These are phyloP conservation scores for Fibroporia radiculosa DNA, from an alignment of 768 basidiomycete genomes.

Conservation along the genomic window DNA sequence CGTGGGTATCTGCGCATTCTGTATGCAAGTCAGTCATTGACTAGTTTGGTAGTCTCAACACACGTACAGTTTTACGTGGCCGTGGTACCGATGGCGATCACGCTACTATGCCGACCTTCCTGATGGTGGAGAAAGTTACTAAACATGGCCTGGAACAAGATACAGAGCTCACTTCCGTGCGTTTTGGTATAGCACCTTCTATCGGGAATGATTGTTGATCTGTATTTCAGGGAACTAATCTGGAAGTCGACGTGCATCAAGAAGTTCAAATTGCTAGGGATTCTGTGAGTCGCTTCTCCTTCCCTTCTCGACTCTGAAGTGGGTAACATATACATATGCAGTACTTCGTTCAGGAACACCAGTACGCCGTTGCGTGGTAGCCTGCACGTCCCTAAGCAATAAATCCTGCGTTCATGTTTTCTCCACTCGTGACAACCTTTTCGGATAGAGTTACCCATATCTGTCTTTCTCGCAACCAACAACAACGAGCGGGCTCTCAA, in stretches of 20 bases:
- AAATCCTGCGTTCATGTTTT: too few species aligned
- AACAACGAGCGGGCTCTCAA: too few species aligned
- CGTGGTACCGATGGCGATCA: slow-evolving; percentile 42
- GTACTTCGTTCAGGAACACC: too few species aligned
- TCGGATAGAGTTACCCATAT: too few species aligned
- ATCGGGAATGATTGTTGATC: neutral
- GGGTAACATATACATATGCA: too few species aligned
- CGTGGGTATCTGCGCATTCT: slow-evolving; percentile 30
- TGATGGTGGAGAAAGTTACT: slow-evolving; percentile 21
- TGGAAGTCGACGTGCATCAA: slow-evolving; percentile 2
- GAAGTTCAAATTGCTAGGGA: slow-evolving; percentile 2
- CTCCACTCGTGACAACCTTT: too few species aligned
- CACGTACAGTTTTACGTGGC: slow-evolving; percentile 45
- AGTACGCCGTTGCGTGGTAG: neutral
- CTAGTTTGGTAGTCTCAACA: slow-evolving; percentile 42
- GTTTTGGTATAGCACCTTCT: neutral
- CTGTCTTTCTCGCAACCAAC: too few species aligned
- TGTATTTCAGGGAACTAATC: neutral
- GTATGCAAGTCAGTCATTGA: neutral
- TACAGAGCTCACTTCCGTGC: slow-evolving; percentile 7
- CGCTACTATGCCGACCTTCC: slow-evolving; percentile 20
- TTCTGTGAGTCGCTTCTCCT: neutral
- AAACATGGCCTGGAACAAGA: slow-evolving; percentile 11
- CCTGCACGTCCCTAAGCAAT: too few species aligned
- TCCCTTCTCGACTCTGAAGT: too few species aligned